These are phyloP conservation scores for Ustilago nuda DNA, from an alignment of 1,284 basidiomycete genomes.

Conservation along the genomic window DNA sequence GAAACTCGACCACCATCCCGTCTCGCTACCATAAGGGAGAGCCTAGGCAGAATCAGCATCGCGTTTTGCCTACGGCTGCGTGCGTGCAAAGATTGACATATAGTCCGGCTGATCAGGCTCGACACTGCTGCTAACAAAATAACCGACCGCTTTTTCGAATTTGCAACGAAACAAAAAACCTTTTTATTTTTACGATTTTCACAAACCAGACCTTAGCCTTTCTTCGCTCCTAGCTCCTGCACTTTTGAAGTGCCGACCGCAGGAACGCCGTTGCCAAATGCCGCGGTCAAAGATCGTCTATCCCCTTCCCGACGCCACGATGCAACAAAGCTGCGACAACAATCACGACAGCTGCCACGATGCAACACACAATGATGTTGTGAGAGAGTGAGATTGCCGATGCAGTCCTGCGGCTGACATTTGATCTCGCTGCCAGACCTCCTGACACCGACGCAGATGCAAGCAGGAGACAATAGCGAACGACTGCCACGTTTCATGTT, in stretches of 20 bases:
- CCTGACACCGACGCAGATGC: not conserved
- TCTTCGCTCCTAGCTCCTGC: not conserved
- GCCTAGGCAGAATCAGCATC: not conserved
- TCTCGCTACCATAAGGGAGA: no score
- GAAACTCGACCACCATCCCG: no score
- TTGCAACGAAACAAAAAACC: not conserved
- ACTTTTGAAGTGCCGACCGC: not conserved
- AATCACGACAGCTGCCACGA: not conserved
- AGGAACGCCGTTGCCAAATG: slow-evolving; percentile 4
- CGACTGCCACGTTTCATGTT: not conserved
- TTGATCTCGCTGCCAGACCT: not conserved
- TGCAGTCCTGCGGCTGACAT: not conserved
- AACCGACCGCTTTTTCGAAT: not conserved
- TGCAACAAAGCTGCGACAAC: not conserved
- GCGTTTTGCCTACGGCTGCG: no score
- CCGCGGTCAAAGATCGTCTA: slow-evolving; percentile 1
- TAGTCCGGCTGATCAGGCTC: not conserved
- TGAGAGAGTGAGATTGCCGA: not conserved
- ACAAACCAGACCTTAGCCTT: slow-evolving; percentile 1
- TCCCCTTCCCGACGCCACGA: not conserved
- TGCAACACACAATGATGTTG: not conserved
- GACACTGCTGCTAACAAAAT: not conserved
- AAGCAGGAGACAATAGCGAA: slow-evolving; percentile 1
- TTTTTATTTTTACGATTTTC: not conserved
- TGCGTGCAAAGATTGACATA: no score